Evolutionary conservation across 345 rosid species (phyloP).

Genomic region (Tarenaya hassleriana): DNA sequence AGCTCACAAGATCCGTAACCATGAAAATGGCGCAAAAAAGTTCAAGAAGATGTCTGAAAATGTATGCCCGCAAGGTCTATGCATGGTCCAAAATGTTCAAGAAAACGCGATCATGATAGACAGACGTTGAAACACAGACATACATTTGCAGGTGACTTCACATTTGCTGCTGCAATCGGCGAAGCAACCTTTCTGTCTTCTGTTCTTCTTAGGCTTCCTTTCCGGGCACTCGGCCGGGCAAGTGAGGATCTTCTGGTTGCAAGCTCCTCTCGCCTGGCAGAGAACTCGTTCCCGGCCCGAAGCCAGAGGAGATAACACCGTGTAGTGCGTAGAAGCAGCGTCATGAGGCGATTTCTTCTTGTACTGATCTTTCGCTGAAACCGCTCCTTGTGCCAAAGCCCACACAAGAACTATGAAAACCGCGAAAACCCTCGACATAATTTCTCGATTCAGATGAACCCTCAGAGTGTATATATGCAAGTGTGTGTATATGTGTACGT

Average conservation of each 20-base stretch:
- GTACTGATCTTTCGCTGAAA: constrained; percentile 10
- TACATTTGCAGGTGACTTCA: constrained; percentile 81
- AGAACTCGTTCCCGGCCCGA: constrained; percentile 45
- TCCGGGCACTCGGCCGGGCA: constrained; percentile 61
- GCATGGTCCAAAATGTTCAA: not conserved
- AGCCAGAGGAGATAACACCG: constrained; percentile 21
- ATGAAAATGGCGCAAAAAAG: not conserved
- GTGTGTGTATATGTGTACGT: too few species aligned
- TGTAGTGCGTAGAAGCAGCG: constrained; percentile 49
- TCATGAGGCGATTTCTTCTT: constrained; percentile 32
- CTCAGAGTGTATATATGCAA: too few species aligned
- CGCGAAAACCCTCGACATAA: constrained; percentile 14
- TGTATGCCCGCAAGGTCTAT: too few species aligned
- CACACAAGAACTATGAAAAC: constrained; percentile 17
- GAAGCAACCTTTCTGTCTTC: constrained; percentile 56
- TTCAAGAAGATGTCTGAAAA: not conserved
- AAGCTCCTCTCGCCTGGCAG: constrained; percentile 53
- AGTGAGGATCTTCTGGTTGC: constrained; percentile 41
- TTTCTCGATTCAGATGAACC: not conserved
- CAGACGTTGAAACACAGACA: constrained; percentile 11
- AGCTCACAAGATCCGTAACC: too few species aligned
- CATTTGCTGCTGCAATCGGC: constrained; percentile 74
- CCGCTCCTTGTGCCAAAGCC: constrained; percentile 2
- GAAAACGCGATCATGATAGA: not conserved
- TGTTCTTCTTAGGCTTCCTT: constrained; percentile 57